phyloP scores from a whole-genome alignment of 2,329 filamentous ascomycete species.

The Trichoderma simmonsii region DNA sequence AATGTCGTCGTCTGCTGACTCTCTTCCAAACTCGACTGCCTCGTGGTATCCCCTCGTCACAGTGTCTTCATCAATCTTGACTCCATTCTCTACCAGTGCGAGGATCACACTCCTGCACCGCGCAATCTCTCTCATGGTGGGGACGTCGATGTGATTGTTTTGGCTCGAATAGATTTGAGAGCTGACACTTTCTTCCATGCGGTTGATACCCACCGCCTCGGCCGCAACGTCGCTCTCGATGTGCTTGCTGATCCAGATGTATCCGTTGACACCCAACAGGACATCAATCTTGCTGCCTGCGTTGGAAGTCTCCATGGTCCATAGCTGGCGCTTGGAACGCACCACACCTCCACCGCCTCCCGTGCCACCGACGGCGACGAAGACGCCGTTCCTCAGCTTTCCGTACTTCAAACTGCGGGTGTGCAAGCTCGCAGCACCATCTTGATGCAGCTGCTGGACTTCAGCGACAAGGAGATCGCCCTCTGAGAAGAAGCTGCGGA shows the following conservation, averaged over 20 bases:
- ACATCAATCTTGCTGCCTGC: conserved; percentile 72
- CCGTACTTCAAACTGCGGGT: conserved; percentile 90
- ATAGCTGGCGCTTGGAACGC: conserved; percentile 78
- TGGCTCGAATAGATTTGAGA: conserved; percentile 90
- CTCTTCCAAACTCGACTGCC: conserved; percentile 69
- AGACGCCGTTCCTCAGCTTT: conserved; percentile 90
- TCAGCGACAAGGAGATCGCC: conserved; percentile 92
- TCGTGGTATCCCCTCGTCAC: conserved; percentile 80
- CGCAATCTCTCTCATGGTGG: conserved; percentile 84
- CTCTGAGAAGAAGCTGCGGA: conserved; percentile 94
- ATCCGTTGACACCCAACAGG: conserved; percentile 91
- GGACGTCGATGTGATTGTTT: conserved; percentile 77
- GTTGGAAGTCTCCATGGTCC: conserved; percentile 64
- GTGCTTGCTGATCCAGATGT: conserved; percentile 92
- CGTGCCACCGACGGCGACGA: conserved; percentile 75
- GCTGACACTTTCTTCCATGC: conserved; percentile 82
- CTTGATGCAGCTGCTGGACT: conserved; percentile 83
- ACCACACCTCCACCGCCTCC: conserved; percentile 87
- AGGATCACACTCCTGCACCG: conserved; percentile 77
- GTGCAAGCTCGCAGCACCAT: conserved; percentile 84
- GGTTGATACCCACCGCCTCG: conserved; percentile 64
- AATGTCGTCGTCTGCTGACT: conserved; percentile 56
- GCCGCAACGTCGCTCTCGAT: conserved; percentile 55
- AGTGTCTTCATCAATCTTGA: conserved; percentile 86
- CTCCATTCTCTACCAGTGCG: conserved; percentile 75